Evolutionary conservation across 495 filamentous ascomycete genomes (phyloP), one percentile per base, ranked within the genome.

Genomic region (Aspergillus campestris): DNA sequence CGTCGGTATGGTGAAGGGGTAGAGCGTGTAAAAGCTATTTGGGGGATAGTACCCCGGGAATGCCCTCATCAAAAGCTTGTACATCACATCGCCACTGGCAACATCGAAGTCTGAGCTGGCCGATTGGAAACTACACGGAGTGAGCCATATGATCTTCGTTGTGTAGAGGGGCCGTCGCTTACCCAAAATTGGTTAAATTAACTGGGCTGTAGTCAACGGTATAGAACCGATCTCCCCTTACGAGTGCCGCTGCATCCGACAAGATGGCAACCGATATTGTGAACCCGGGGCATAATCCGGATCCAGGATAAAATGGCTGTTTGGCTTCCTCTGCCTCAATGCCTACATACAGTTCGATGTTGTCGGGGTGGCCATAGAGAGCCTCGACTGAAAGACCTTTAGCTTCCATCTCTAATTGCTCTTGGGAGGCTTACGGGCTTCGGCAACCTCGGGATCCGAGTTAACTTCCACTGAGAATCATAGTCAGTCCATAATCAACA

Each of bases 1-100:
- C 14, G 57, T 12, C 5, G 79, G 78, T 7, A 77, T 73, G 0
- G 79, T 81, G 69, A 88, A 78, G 3, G 84, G 84, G 50, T 80
- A 86, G 45, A 82, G 78, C 4, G 81, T 81, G 42, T 86, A 86
- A 27, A 84, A 69, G 1, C 78, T 83, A 57, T 86, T 79, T 24
- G 58, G 53, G 50, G 73, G 76, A 72, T 84, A 86, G 56, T 81
- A 75, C 42, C 77, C 71, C 0, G 83, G 83, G 64, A 87, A 83
- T 0, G 84, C 78, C 10, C 79, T 69, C 38, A 81, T 54, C 41
- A 85, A 75, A 29, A 87, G 66, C 62, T 85, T 87, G 64, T 84
- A 84, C 49, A 84, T 73, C 0, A 86, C 79, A 37, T 77, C 80
- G 27, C 83, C 83, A 48, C 83, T 71, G 44, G 83, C 72, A 45